These are phyloP conservation scores for Cornus florida DNA, from an alignment of 148 eudicot species.

Conservation along the genomic window DNA sequence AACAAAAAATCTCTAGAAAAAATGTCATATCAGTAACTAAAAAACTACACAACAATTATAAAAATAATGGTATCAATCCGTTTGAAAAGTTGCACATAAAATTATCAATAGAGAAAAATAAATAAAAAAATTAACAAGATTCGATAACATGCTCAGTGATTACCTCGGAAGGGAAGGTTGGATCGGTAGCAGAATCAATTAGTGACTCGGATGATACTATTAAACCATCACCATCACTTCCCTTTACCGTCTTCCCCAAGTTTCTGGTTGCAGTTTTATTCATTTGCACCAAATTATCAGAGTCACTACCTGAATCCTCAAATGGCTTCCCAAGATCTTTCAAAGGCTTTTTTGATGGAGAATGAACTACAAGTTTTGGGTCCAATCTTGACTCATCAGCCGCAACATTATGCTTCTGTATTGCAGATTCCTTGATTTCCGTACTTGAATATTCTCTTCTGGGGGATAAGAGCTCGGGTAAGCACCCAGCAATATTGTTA, in stretches of 20 bases:
- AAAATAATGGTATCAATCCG: neutral
- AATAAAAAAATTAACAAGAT: neutral
- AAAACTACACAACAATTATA: neutral
- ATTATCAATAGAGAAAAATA: neutral
- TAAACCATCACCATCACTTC: constrained; percentile 27
- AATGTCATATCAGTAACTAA: neutral
- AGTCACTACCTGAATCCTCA: constrained; percentile 42
- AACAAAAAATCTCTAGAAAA: neutral
- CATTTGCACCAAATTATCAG: constrained; percentile 28
- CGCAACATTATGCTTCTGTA: constrained; percentile 27
- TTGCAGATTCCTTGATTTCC: constrained; percentile 38
- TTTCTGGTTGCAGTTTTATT: constrained; percentile 19
- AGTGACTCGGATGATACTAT: constrained; percentile 32
- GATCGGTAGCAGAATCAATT: constrained; percentile 51
- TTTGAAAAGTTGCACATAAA: neutral
- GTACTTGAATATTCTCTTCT: constrained; percentile 35
- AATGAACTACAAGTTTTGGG: constrained; percentile 26
- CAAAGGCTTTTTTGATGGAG: constrained; percentile 38
- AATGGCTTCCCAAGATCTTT: constrained; percentile 35
- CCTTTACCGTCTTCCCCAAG: constrained; percentile 25
- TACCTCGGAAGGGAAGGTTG: constrained; percentile 85
- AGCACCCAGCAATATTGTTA: constrained; percentile 30
- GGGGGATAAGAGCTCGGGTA: constrained; percentile 41
- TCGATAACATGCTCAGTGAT: neutral
- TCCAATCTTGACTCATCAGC: constrained; percentile 41